Evolutionary conservation across 345 rosid genomes (phyloP).

Genomic region (Eutrema yunnanense): DNA sequence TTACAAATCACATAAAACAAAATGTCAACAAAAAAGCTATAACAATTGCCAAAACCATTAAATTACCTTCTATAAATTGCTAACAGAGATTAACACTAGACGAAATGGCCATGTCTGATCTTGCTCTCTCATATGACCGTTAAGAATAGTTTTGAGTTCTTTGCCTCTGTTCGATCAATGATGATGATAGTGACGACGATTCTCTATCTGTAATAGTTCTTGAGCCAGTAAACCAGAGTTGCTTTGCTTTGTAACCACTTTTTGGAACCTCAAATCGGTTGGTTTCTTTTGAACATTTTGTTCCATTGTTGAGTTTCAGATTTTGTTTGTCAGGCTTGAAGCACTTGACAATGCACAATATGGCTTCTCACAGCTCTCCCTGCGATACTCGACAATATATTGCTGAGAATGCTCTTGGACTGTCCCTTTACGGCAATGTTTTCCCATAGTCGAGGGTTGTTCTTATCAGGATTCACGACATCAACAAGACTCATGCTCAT

Average conservation of each 20-base stretch:
- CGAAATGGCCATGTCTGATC: constrained; percentile 37
- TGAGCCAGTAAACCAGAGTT: not conserved
- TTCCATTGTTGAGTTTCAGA: not conserved
- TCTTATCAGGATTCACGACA: constrained; percentile 69
- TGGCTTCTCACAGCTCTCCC: constrained; percentile 87
- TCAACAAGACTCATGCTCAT: constrained; percentile 93
- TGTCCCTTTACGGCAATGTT: constrained; percentile 78
- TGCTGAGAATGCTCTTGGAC: constrained; percentile 68
- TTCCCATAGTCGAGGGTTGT: constrained; percentile 78
- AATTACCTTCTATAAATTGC: not conserved
- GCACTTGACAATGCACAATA: constrained; percentile 91
- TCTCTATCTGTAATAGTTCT: not conserved
- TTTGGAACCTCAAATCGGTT: not conserved
- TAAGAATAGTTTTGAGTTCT: not conserved
- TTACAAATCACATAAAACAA: constrained; percentile 25
- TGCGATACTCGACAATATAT: constrained; percentile 87
- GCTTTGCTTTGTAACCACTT: not conserved
- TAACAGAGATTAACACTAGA: constrained; percentile 12
- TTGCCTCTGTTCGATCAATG: not conserved
- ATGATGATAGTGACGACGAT: not conserved
- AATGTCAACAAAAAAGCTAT: constrained; percentile 2
- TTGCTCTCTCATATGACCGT: constrained; percentile 5
- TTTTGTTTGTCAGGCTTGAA: constrained; percentile 59
- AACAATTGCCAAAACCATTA: not conserved
- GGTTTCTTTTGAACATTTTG: constrained; percentile 1